Percentiles rank a stretch among this genome's conserved stretches.
These are phyloP conservation scores for Termitomyces sp. DNA, from an alignment of 768 basidiomycete genomes.

Conservation along the genomic window DNA sequence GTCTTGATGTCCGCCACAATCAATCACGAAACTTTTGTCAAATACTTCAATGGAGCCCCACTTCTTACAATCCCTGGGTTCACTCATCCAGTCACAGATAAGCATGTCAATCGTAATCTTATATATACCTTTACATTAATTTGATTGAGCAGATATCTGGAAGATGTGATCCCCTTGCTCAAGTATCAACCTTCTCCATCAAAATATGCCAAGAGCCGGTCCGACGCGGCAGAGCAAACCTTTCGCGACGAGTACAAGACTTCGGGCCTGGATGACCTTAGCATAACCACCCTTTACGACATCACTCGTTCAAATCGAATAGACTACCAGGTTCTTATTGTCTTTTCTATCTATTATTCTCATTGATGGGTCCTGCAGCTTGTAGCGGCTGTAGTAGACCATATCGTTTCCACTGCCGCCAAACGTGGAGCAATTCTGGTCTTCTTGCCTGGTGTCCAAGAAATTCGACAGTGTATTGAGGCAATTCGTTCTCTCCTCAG, in stretches of 20 bases:
- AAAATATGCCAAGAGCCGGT: conserved; percentile 29
- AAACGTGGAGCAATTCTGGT: conserved; percentile 70
- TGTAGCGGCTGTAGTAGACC: conserved; percentile 56
- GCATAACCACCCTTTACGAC: conserved; percentile 51
- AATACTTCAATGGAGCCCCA: conserved; percentile 81
- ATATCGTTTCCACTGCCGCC: conserved; percentile 48
- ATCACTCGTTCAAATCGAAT: conserved; percentile 58
- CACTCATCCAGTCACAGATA: conserved; percentile 71
- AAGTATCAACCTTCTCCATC: conserved; percentile 44
- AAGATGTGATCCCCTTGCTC: conserved; percentile 63
- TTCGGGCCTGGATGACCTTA: conserved; percentile 46
- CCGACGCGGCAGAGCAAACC: conserved; percentile 39
- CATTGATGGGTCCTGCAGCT: conserved; percentile 34
- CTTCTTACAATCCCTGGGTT: conserved; percentile 81
- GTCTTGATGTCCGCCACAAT: conserved; percentile 95
- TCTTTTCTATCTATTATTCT: background rate
- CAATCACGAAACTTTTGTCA: conserved; percentile 79
- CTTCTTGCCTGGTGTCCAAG: conserved; percentile 88
- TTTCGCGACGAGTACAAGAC: conserved; percentile 45
- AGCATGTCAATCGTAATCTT: conserved; percentile 33
- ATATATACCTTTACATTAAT: background rate
- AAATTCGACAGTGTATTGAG: conserved; percentile 75
- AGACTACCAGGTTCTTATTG: conserved; percentile 58
- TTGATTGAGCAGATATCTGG: conserved; percentile 59
- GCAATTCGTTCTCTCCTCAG: conserved; percentile 34